phyloP scores from a whole-genome alignment of 2,329 filamentous ascomycete genomes.

The Rhexocercosporidium sp. region DNA sequence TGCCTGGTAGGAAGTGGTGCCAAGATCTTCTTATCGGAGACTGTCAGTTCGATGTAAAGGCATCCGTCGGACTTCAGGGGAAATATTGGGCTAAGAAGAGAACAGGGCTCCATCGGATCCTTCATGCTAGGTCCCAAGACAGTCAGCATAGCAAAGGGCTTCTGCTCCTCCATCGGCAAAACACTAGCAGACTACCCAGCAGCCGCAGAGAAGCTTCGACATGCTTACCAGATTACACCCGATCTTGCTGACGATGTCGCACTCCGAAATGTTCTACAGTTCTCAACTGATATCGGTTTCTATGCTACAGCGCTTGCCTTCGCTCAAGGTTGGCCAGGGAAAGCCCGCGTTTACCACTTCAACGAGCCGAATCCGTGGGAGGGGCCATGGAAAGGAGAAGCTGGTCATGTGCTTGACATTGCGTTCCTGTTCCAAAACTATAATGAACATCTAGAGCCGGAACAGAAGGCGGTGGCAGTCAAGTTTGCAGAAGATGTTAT shows the following conservation, averaged over 20 bases:
- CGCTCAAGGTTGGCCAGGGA: conserved; percentile 45
- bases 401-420: conserved; percentile 52
- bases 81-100: neutral
- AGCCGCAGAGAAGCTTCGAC: conserved; percentile 41
- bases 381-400: conserved; percentile 46
- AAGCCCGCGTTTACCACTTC: conserved; percentile 50
- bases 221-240: conserved; percentile 45
- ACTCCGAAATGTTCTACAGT: conserved; percentile 48
- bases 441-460: conserved; percentile 44
- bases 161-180: conserved; percentile 40
- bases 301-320: conserved; percentile 50
- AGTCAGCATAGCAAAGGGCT: conserved; percentile 42
- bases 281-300: conserved; percentile 52
- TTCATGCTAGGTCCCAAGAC: conserved; percentile 26
- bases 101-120: conserved; percentile 15
- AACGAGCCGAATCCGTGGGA: conserved; percentile 54
- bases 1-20: conserved; percentile 52
- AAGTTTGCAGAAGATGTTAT: conserved; percentile 46
- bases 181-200: conserved; percentile 27
- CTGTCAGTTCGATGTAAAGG: conserved; percentile 50
- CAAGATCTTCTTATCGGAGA: conserved; percentile 53
- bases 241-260: conserved; percentile 48
- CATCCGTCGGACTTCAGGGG: neutral
- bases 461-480: conserved; percentile 42
- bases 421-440: conserved; percentile 53